Percentiles rank a stretch among this genome's conserved stretches.
Evolutionary conservation across 2,329 filamentous ascomycete genomes (phyloP).

Genomic region (Raffaelea deltoideospora): DNA sequence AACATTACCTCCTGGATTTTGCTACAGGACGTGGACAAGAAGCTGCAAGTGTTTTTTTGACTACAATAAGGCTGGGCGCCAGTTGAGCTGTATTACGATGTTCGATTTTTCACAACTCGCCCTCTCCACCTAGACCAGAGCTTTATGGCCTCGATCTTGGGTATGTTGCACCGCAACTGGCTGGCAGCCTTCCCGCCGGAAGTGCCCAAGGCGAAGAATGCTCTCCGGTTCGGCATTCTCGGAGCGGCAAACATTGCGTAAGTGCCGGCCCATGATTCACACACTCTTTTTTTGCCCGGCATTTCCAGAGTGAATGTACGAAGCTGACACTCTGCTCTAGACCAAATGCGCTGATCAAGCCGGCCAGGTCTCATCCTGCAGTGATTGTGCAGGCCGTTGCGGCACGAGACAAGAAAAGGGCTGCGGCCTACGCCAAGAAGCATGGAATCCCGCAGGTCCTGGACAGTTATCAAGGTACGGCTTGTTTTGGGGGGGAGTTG

Average conservation of each 20-base stretch:
- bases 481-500: too few species aligned
- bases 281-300: too few species aligned
- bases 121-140: too few species aligned
- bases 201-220: constrained; percentile 8
- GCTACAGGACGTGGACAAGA: too few species aligned
- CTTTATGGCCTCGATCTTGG: too few species aligned
- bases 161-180: constrained; percentile 5
- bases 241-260: constrained; percentile 25
- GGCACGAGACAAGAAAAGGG: constrained; percentile 30
- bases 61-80: too few species aligned
- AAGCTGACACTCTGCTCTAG: background rate
- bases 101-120: too few species aligned
- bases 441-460: constrained; percentile 34
- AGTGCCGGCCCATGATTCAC: too few species aligned
- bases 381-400: constrained; percentile 37
- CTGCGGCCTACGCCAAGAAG: constrained; percentile 32
- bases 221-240: constrained; percentile 24
- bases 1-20: too few species aligned
- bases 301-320: too few species aligned
- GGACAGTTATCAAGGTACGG: constrained; percentile 30
- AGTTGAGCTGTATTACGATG: too few species aligned
- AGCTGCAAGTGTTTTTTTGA: too few species aligned
- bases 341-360: constrained; percentile 26
- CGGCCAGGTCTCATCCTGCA: constrained; percentile 36
- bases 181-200: constrained; percentile 3